A percentile compares a stretch with the other conserved stretches of the same genome.
These are phyloP conservation scores for Cadophora sp. DNA, from an alignment of 2,329 filamentous ascomycete genomes.

Conservation along the genomic window DNA sequence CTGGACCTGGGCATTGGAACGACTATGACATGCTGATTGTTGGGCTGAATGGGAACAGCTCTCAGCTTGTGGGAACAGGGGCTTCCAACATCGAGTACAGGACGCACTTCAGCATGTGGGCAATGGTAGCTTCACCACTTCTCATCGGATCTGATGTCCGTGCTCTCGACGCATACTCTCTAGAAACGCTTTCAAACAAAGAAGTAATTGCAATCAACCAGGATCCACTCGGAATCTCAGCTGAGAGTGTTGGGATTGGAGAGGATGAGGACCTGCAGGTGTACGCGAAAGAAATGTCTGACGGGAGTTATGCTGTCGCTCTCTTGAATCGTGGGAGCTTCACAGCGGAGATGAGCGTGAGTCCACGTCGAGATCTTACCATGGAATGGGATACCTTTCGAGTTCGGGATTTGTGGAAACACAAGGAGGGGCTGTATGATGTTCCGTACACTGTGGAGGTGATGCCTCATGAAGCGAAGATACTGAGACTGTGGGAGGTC, in stretches of 20 bases:
- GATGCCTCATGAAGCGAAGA: conserved; percentile 34
- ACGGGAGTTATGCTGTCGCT: conserved; percentile 34
- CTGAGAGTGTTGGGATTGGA: conserved; percentile 23
- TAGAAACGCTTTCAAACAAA: conserved; percentile 36
- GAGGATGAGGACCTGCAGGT: conserved; percentile 28
- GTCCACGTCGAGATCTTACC: conserved; percentile 29
- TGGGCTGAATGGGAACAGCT: conserved; percentile 34
- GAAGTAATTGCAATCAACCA: conserved; percentile 49
- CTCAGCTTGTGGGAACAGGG: conserved; percentile 50
- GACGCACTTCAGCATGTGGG: conserved; percentile 39
- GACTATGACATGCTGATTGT: conserved; percentile 47
- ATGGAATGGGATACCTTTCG: conserved; percentile 31
- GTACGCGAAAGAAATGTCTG: conserved; percentile 33
- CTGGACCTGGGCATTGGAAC: conserved; percentile 56
- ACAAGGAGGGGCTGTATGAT: conserved; percentile 35
- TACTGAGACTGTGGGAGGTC: conserved; percentile 29
- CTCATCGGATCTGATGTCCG: conserved; percentile 38
- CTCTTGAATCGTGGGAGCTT: conserved; percentile 31
- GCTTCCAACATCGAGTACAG: conserved; percentile 41
- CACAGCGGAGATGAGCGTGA: conserved; percentile 34
- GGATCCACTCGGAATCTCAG: conserved; percentile 40
- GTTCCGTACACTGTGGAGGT: conserved; percentile 34
- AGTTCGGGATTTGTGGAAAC: conserved; percentile 35
- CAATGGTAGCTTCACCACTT: conserved; percentile 35
- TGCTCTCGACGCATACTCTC: conserved; percentile 23